These are phyloP conservation scores for Vitis labrusca DNA, from an alignment of 164 flowering plant species.

Conservation along the genomic window DNA sequence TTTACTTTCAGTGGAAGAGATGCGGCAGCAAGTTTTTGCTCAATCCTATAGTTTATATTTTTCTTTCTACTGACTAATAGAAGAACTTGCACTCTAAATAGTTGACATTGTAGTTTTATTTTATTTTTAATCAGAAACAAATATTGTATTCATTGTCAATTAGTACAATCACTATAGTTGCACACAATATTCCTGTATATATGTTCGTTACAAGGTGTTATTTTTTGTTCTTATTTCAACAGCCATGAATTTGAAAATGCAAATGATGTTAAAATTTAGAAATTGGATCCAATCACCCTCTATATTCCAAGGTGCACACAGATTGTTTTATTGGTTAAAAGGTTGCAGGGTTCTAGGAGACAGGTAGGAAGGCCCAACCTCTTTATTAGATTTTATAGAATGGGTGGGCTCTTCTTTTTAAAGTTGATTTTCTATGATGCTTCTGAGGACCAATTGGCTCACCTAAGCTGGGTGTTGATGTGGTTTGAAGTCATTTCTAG, in stretches of 20 bases:
- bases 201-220: not conserved
- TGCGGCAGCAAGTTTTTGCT: constrained; percentile 79
- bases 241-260: not conserved
- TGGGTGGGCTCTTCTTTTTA: too few relatives aligned
- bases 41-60: not conserved
- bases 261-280: not conserved
- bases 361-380: too few relatives aligned
- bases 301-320: not conserved
- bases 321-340: not conserved
- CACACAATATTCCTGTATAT: not conserved
- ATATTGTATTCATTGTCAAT: too few relatives aligned
- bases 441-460: too few relatives aligned
- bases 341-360: not conserved
- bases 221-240: not conserved
- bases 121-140: not conserved
- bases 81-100: not conserved
- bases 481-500: too few relatives aligned
- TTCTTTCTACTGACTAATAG: not conserved
- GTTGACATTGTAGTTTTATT: not conserved
- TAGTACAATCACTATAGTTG: not conserved
- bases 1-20: constrained; percentile 84
- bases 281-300: not conserved
- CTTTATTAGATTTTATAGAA: too few relatives aligned
- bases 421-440: too few relatives aligned
- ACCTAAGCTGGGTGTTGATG: too few relatives aligned